phyloP scores from a whole-genome alignment of 495 filamentous ascomycete species.

The Xylaria bambusicola region DNA sequence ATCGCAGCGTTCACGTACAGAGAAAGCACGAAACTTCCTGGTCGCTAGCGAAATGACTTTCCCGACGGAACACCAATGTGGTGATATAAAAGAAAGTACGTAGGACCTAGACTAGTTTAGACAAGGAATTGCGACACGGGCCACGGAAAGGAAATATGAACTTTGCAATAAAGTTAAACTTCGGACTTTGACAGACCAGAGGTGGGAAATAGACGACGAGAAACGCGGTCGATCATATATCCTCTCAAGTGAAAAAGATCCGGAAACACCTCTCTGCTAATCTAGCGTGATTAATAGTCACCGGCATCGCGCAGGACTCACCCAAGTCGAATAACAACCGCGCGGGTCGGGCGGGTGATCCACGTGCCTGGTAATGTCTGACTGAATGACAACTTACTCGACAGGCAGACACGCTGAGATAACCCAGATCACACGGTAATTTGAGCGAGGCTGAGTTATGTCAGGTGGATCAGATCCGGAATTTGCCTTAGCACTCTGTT shows the following conservation, averaged over 20 bases:
- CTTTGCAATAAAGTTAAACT: no score
- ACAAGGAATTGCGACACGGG: no score
- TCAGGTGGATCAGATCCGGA: background rate
- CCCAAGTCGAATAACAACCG: background rate
- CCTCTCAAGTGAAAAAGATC: background rate
- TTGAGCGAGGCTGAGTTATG: background rate
- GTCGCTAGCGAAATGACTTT: background rate
- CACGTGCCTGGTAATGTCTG: slow-evolving; percentile 4
- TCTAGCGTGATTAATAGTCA: background rate
- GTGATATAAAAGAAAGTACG: background rate
- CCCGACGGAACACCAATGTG: background rate
- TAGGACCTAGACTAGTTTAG: no score
- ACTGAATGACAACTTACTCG: no score
- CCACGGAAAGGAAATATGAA: no score
- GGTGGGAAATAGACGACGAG: background rate
- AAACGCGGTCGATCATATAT: background rate
- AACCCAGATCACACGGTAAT: background rate
- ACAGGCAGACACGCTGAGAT: background rate
- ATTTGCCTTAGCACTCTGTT: background rate
- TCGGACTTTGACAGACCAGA: no score
- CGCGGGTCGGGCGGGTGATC: background rate
- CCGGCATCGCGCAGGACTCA: background rate
- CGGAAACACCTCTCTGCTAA: background rate
- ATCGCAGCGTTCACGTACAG: background rate
- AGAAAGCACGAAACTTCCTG: background rate